These are phyloP conservation scores for Taphrina populina DNA, from an alignment of 1,139 yeast species.

Conservation along the genomic window DNA sequence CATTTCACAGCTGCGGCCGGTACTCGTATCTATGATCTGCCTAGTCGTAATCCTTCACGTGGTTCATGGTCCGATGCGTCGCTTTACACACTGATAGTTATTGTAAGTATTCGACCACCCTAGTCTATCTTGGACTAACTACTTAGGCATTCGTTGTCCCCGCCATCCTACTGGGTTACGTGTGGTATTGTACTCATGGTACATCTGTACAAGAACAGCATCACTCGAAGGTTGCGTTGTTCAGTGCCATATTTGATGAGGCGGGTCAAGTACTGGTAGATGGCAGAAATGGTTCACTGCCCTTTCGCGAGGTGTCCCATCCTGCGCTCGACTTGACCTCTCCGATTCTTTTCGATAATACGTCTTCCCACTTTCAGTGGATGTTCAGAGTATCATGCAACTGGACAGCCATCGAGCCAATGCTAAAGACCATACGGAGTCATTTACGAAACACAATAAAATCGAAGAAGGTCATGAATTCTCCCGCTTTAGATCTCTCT, in stretches of 20 bases:
- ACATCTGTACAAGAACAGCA: constrained; percentile 10
- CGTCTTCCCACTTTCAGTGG: constrained; percentile 22
- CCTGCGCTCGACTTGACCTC: constrained; percentile 11
- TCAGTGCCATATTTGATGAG: constrained; percentile 18
- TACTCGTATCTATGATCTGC: background rate
- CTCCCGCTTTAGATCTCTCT: constrained; percentile 5
- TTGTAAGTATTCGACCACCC: background rate
- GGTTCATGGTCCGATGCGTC: background rate
- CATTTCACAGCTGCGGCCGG: constrained; percentile 22
- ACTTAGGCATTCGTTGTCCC: no score
- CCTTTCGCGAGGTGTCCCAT: constrained; percentile 20
- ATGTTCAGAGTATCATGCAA: constrained; percentile 23
- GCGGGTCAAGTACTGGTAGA: constrained; percentile 25
- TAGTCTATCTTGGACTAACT: constrained; percentile 14
- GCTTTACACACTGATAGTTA: background rate
- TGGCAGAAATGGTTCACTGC: constrained; percentile 20
- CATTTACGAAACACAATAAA: background rate
- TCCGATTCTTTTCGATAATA: constrained; percentile 9
- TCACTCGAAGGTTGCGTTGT: constrained; percentile 27
- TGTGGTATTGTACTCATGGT: constrained; percentile 1
- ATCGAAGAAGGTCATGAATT: background rate
- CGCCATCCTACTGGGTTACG: constrained; percentile 1
- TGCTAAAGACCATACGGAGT: constrained; percentile 8
- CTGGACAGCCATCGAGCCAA: constrained; percentile 14
- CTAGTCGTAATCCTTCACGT: background rate